Percentiles rank a stretch among this genome's conserved stretches.
These are phyloP conservation scores for Corrigiola litoralis DNA, from an alignment of 179 eudicot species.

Conservation along the genomic window DNA sequence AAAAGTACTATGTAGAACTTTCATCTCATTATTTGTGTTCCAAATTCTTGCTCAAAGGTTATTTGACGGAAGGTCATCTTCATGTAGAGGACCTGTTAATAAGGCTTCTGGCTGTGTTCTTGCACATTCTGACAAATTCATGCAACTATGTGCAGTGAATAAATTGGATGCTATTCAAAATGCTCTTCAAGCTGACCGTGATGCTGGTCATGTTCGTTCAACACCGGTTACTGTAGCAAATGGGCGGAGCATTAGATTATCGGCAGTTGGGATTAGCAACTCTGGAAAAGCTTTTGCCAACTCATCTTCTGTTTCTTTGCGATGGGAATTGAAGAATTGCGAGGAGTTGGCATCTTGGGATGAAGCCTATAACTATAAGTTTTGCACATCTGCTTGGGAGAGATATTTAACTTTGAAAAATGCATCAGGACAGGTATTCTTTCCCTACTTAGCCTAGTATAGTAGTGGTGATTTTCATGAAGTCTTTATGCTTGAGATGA, in stretches of 20 bases:
- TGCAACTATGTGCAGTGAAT: slow-evolving; percentile 42
- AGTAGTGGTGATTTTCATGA: neutral
- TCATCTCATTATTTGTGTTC: neutral
- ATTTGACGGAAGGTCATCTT: neutral
- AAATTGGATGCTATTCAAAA: slow-evolving; percentile 42
- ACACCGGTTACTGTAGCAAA: slow-evolving; percentile 70
- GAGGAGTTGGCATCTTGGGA: slow-evolving; percentile 64
- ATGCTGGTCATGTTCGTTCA: slow-evolving; percentile 43
- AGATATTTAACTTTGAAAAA: slow-evolving; percentile 65
- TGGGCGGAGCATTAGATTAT: slow-evolving; percentile 72
- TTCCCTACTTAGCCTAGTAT: neutral
- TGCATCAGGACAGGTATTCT: slow-evolving; percentile 68
- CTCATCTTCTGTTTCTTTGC: slow-evolving; percentile 69
- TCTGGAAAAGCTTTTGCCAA: slow-evolving; percentile 78
- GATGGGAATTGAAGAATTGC: slow-evolving; percentile 64
- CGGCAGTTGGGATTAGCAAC: slow-evolving; percentile 71
- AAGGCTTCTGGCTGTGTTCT: neutral
- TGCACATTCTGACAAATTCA: slow-evolving; percentile 15
- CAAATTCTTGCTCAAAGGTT: neutral
- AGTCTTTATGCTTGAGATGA: neutral
- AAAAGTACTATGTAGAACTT: neutral
- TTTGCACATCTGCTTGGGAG: slow-evolving; percentile 61
- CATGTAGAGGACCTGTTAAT: neutral
- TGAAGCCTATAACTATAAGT: slow-evolving; percentile 29
- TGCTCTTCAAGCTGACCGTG: slow-evolving; percentile 63